Evolutionary conservation across 164 flowering plant genomes (phyloP).

Genomic region (grape (Vitis vinifera)): DNA sequence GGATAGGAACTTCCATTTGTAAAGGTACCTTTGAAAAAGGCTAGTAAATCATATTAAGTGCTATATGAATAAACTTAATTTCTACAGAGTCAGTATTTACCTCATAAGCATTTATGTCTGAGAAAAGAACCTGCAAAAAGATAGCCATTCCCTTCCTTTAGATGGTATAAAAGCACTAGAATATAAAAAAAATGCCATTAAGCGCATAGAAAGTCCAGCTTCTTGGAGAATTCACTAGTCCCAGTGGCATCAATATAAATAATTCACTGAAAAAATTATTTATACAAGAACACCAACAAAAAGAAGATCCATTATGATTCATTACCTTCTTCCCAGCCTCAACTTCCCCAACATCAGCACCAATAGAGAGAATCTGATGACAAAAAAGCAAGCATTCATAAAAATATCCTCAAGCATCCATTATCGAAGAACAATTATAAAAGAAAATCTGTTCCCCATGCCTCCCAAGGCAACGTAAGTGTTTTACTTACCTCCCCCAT

Average conservation of each 20-base stretch:
- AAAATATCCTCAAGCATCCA: no score
- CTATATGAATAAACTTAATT: background rate
- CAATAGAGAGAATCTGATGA: conserved; percentile 74
- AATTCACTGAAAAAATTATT: no score
- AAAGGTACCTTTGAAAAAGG: background rate
- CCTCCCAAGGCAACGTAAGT: no score
- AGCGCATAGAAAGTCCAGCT: no score
- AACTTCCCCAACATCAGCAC: conserved; percentile 66
- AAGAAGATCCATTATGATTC: background rate
- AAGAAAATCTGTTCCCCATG: no score
- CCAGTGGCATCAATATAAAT: background rate
- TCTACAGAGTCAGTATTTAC: conserved; percentile 28
- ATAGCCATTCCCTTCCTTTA: conserved; percentile 3
- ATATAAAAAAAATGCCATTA: background rate
- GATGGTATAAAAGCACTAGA: background rate
- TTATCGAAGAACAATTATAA: no score
- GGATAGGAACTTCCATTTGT: background rate
- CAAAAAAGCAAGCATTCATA: background rate
- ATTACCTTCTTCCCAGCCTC: conserved; percentile 87
- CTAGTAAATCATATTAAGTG: background rate
- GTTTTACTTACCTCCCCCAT: conserved; percentile 72
- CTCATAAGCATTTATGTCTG: conserved; percentile 93
- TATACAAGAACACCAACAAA: background rate
- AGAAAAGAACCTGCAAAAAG: conserved; percentile 84
- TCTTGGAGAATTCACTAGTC: no score